These are phyloP conservation scores for Botryotinia calthae DNA, from an alignment of 2,329 filamentous ascomycete species.

Conservation along the genomic window DNA sequence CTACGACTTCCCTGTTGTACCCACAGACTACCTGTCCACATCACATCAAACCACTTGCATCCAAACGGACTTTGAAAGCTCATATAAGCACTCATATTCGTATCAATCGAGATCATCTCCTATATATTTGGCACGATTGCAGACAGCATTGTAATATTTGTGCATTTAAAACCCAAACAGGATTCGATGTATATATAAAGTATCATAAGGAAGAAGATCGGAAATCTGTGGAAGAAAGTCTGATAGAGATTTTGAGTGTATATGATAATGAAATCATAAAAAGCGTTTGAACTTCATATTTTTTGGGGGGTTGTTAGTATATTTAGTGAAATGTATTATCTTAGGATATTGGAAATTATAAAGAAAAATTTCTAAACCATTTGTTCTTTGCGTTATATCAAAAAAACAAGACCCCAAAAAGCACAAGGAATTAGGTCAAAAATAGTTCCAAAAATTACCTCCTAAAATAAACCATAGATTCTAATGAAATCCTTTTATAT, in stretches of 20 bases:
- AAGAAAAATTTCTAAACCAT: too few species aligned
- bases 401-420: too few species aligned
- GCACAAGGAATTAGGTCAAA: too few species aligned
- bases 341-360: neutral
- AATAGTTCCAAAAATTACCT: too few species aligned
- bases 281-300: neutral
- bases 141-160: neutral
- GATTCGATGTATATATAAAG: neutral
- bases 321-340: neutral
- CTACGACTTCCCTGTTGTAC: neutral
- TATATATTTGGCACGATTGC: neutral
- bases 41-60: neutral
- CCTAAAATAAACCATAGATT: too few species aligned
- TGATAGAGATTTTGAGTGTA: neutral
- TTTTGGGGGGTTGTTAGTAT: neutral
- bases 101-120: neutral
- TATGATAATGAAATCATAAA: neutral
- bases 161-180: neutral
- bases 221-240: neutral
- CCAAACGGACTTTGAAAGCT: neutral
- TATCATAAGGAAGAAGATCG: neutral
- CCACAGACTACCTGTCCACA: neutral
- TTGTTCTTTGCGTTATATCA: too few species aligned
- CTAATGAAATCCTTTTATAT: too few species aligned
- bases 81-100: neutral